These are phyloP conservation scores for Dryadomyces quercivorus DNA, from an alignment of 2,329 filamentous ascomycete genomes.

Conservation along the genomic window DNA sequence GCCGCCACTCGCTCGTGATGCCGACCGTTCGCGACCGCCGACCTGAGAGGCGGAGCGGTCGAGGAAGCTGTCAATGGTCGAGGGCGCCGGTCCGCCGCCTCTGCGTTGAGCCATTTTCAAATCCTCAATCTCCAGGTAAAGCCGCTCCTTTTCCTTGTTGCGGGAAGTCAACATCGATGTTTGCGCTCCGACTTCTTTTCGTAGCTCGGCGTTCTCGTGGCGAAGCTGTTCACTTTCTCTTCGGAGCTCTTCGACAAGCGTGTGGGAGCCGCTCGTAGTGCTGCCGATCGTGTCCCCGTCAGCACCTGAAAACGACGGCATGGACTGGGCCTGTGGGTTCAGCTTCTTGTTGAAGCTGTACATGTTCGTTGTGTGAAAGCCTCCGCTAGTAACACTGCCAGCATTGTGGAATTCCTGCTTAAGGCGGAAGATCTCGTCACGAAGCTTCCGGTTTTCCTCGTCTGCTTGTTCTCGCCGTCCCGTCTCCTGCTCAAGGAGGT, in stretches of 20 bases:
- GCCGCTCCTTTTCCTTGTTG: constrained; percentile 84
- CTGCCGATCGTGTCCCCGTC: constrained; percentile 34
- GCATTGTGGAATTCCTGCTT: constrained; percentile 40
- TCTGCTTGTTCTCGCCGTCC: constrained; percentile 80
- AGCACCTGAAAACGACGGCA: constrained; percentile 10
- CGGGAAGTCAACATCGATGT: constrained; percentile 95
- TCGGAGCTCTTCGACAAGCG: constrained; percentile 64
- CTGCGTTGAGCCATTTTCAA: constrained; percentile 79
- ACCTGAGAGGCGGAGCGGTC: constrained; percentile 88
- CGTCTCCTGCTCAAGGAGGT: constrained; percentile 84
- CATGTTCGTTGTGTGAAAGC: constrained; percentile 51
- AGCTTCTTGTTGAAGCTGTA: constrained; percentile 51
- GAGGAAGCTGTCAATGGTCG: constrained; percentile 76
- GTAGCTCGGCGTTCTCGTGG: constrained; percentile 84
- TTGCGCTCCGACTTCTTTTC: constrained; percentile 86
- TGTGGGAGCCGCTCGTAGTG: constrained; percentile 44
- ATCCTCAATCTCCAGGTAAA: constrained; percentile 96
- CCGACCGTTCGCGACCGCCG: constrained; percentile 53
- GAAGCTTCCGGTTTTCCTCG: constrained; percentile 71
- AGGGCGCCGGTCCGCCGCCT: constrained; percentile 42
- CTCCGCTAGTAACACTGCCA: constrained; percentile 11
- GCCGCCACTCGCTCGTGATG: constrained; percentile 59
- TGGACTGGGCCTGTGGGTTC: constrained; percentile 21
- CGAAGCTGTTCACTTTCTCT: constrained; percentile 62
- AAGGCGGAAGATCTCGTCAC: constrained; percentile 71